Conservation (phyloP, 1,284 basidiomycete genomes). For the Leccinum colubrinum region DNA sequence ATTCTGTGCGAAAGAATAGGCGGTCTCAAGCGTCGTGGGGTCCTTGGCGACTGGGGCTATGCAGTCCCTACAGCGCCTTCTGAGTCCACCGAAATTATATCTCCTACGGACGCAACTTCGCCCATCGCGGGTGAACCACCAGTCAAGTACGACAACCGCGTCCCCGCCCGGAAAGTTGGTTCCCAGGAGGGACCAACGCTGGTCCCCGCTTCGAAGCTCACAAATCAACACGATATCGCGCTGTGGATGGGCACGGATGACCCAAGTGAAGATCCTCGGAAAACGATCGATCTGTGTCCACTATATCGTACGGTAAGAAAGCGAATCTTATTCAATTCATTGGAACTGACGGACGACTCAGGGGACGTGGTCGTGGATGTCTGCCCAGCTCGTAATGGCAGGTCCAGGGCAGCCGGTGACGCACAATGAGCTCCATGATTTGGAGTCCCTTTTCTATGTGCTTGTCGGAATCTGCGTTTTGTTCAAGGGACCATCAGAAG, state of each 20-base stretch:
- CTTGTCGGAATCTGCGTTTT: not conserved
- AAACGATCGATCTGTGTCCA: not conserved
- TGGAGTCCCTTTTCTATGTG: not conserved
- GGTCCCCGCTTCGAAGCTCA: not conserved
- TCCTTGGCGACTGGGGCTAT: not conserved
- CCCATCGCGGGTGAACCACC: not conserved
- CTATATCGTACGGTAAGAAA: not conserved
- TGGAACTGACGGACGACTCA: not conserved
- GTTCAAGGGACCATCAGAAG: not conserved
- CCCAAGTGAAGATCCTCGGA: not conserved
- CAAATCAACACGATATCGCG: not conserved
- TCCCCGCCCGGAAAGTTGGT: not conserved
- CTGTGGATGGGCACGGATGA: not conserved
- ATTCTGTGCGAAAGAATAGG: not conserved
- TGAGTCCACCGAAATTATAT: not conserved
- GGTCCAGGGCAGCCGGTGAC: not conserved
- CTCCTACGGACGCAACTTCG: not conserved
- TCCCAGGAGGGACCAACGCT: not conserved
- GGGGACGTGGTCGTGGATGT: too few species aligned
- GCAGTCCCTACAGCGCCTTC: not conserved
- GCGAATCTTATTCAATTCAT: not conserved
- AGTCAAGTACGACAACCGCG: not conserved
- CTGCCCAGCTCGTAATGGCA: not conserved
- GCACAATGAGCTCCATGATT: not conserved
- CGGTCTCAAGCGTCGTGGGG: not conserved